Base-by-base conservation (phyloP, 768 basidiomycete genomes). In the Trametes elegans region DNA sequence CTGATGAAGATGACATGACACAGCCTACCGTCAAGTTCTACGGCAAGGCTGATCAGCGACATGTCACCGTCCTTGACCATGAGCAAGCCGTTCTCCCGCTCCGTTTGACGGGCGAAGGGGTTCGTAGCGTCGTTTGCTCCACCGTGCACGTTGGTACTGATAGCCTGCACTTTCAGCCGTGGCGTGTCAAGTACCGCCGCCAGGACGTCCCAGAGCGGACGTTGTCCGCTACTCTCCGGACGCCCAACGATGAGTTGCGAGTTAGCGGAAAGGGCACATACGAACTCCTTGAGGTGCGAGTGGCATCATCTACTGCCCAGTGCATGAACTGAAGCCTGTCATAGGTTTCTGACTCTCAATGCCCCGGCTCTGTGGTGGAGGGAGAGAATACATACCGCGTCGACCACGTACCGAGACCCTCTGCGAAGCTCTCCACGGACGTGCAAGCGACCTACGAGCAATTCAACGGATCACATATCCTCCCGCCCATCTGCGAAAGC, bases 1-100 rank as follows among this genome's bases (percentile, higher is more conserved):
- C 24, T 32, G 19, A 31, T 11, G 45, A 3, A 5, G 19, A 47
- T 38, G 40, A 6, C 27, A 31, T 23, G 93, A 86, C 90, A 91
- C 14, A 95, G 89, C 93, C 96, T 8, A 93, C 91, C 0, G 93
- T 78, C 19, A 84, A 84, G 68, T 96, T 97, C 70, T 93, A 93
- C 64, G 85, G 87, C 29, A 80, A 79, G 60, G 74, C 76, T 10
- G 74, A 76, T 47, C 76, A 79, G 56, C 81, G 83, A 7, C 75
- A 74, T 39, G 71, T 86, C 7, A 81, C 82, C 5, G 79, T 94
- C 14, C 76, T 93, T 7, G 88, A 95, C 63, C 82, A 85, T 38
- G 87, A 92, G 55, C 71, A 73, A 34, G 86, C 85, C 0, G 78
- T 74, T 31, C 76, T 98, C 10, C 93, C 93, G 34, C 71, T 98